phyloP scores from a whole-genome alignment of 805 yeast genomes.

The Sugiyamaella valdiviana region DNA sequence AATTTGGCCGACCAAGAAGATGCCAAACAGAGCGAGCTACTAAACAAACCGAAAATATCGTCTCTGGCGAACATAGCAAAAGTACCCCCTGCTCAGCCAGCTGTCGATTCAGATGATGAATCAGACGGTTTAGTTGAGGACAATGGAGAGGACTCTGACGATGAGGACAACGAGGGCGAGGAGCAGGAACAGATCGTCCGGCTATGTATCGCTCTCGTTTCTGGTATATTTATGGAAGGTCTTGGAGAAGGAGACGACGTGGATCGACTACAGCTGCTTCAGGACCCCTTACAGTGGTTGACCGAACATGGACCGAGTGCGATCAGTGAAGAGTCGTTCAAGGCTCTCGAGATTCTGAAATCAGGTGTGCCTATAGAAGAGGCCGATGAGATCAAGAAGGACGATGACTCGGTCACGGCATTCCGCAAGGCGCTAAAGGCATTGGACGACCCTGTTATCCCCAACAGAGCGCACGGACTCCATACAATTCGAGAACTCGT shows the following conservation, averaged over 20 bases:
- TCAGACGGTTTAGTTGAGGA: constrained; percentile 9
- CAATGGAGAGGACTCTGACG: constrained; percentile 24
- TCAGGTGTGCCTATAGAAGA: constrained; percentile 8
- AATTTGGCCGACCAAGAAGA: constrained; percentile 19
- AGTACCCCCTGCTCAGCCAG: background rate
- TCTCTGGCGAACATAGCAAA: background rate
- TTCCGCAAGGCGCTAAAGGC: constrained; percentile 57
- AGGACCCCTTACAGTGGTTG: constrained; percentile 18
- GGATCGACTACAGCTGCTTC: constrained; percentile 11
- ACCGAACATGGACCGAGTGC: constrained; percentile 11
- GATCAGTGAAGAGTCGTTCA: constrained; percentile 18
- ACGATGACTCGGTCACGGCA: constrained; percentile 5
- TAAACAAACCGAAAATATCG: background rate
- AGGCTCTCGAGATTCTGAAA: constrained; percentile 19
- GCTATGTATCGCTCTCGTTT: constrained; percentile 29
- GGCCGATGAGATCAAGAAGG: constrained; percentile 6
- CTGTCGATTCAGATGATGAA: constrained; percentile 37
- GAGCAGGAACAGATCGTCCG: constrained; percentile 30
- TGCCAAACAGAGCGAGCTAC: constrained; percentile 10
- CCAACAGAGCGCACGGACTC: constrained; percentile 83
- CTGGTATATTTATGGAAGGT: constrained; percentile 29
- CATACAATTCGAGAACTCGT: constrained; percentile 53
- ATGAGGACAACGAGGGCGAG: constrained; percentile 27
- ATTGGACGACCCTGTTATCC: constrained; percentile 71
- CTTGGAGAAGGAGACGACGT: constrained; percentile 11